A percentile compares a stretch with the other conserved stretches of the same genome.
Conservation (phyloP, 78 protist genomes). For the Dictyostelium discoideum region DNA sequence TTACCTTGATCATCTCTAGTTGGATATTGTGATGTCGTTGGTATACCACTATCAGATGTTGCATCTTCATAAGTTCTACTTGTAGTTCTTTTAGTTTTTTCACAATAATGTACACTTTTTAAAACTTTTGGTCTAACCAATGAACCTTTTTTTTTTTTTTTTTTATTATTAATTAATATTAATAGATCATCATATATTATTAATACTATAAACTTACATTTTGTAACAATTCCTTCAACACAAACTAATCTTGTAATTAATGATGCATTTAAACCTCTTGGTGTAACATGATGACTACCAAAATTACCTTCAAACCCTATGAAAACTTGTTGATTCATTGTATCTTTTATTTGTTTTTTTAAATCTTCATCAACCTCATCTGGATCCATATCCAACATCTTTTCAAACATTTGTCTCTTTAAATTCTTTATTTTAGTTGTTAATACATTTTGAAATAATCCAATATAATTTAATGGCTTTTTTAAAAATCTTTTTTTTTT, state of each 20-base stretch:
- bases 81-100: slow-evolving; percentile 58
- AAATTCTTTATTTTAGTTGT: not conserved
- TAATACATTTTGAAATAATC: not conserved
- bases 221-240: slow-evolving; percentile 98
- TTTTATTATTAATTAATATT: not conserved
- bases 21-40: slow-evolving; percentile 90
- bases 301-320: slow-evolving; percentile 96
- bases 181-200: not conserved
- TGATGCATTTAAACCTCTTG: slow-evolving; percentile 92
- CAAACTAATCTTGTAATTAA: slow-evolving; percentile 89
- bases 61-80: slow-evolving; percentile 89
- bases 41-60: slow-evolving; percentile 69
- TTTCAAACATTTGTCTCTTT: not conserved
- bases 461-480: not conserved
- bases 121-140: slow-evolving; percentile 92
- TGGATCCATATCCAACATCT: not conserved
- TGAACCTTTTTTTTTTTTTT: slow-evolving; percentile 9
- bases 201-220: slow-evolving; percentile 54
- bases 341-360: not conserved
- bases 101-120: slow-evolving; percentile 96
- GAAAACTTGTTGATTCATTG: not conserved
- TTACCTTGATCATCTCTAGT: slow-evolving; percentile 93
- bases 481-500: slow-evolving; percentile 11
- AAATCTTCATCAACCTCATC: slow-evolving; percentile 12
- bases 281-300: slow-evolving; percentile 94